These are phyloP conservation scores for Populus tomentosa DNA, from an alignment of 441 rosid species.

Conservation along the genomic window DNA sequence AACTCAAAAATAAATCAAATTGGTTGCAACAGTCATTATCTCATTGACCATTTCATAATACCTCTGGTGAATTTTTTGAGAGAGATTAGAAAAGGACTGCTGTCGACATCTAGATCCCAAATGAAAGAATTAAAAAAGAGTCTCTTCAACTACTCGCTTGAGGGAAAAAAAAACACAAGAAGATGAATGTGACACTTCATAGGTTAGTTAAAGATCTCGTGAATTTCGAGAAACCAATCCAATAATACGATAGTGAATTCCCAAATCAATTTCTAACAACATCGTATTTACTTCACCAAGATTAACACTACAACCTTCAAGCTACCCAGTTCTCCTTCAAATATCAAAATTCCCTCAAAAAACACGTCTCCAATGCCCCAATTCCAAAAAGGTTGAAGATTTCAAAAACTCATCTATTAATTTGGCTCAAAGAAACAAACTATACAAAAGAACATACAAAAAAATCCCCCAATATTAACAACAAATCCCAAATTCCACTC, in stretches of 20 bases:
- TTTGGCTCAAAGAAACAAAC: neutral
- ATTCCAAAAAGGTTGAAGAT: neutral
- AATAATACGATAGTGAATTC: conserved; percentile 16
- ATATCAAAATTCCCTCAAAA: neutral
- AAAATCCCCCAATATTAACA: neutral
- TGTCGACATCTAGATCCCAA: conserved; percentile 7
- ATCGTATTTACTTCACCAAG: neutral
- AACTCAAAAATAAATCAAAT: conserved; percentile 13
- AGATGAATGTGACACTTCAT: conserved; percentile 24
- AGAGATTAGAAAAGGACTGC: conserved; percentile 10
- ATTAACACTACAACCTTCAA: neutral
- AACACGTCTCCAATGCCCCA: neutral
- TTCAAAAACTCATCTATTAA: neutral
- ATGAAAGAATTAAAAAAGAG: conserved; percentile 10
- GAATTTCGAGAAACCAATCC: conserved; percentile 30
- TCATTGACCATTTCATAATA: conserved; percentile 18
- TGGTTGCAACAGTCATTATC: conserved; percentile 38
- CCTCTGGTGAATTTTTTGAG: neutral
- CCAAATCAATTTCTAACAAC: conserved; percentile 12
- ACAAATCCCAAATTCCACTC: neutral
- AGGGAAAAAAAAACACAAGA: neutral
- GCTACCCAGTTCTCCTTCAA: conserved; percentile 1
- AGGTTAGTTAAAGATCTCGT: conserved; percentile 24
- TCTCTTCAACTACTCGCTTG: conserved; percentile 11
- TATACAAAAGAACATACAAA: neutral